A percentile compares a stretch with the other conserved stretches of the same genome.
Evolutionary conservation across 2,329 filamentous ascomycete species (phyloP).

Genomic region (Calonectria multiphialidica): DNA sequence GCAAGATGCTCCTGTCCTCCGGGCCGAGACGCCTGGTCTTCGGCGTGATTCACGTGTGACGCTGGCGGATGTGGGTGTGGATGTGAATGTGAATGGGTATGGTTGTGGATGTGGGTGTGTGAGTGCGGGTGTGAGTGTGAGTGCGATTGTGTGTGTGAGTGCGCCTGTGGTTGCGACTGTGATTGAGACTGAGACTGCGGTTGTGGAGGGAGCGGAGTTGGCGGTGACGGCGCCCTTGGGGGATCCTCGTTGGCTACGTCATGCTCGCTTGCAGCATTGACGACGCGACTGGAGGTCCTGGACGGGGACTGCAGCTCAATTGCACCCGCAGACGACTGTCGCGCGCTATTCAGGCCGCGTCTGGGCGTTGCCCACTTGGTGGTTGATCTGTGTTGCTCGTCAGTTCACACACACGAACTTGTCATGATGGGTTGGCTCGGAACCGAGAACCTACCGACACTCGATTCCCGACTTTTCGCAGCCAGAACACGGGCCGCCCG

Average conservation of each 20-base stretch:
- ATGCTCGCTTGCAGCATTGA: not conserved
- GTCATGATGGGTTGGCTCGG: slow-evolving; percentile 14
- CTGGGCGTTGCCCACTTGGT: slow-evolving; percentile 38
- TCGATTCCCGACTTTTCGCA: slow-evolving; percentile 42
- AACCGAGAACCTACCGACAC: slow-evolving; percentile 40
- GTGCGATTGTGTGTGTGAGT: too few species aligned
- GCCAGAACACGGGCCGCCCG: slow-evolving; percentile 35
- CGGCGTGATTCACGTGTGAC: slow-evolving; percentile 3
- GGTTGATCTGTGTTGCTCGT: slow-evolving; percentile 29
- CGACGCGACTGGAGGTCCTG: not conserved
- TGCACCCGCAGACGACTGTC: slow-evolving; percentile 5
- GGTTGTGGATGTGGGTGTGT: too few species aligned
- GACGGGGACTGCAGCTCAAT: not conserved
- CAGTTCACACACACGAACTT: not conserved
- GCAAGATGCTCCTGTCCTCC: slow-evolving; percentile 39
- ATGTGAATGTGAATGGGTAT: not conserved
- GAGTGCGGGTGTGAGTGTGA: not conserved
- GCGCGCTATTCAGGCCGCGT: slow-evolving; percentile 21
- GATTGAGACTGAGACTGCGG: too few species aligned
- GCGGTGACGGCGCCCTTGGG: not conserved
- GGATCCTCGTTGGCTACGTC: not conserved
- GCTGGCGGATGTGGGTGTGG: not conserved
- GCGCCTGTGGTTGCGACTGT: too few species aligned
- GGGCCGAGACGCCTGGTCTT: slow-evolving; percentile 15
- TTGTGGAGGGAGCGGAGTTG: slow-evolving; percentile 17